Base-by-base conservation (phyloP, 2,329 filamentous ascomycete species). In the Neofusicoccum ribis region DNA sequence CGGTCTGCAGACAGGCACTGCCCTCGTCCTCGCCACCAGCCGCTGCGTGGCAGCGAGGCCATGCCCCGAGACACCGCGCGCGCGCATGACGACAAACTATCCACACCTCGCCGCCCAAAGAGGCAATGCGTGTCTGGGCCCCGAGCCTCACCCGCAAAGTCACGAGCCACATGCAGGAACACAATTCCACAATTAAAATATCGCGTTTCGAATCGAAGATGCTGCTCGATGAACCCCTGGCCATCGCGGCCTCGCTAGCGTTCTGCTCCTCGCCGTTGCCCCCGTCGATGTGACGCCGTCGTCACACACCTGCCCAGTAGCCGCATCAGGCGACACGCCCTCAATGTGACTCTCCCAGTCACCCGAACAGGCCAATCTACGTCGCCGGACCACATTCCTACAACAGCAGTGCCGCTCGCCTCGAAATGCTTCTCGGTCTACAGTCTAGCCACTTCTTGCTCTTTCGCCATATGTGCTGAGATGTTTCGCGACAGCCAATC, bases 401-500 rank as follows among this genome's bases (percentile, higher is more conserved):
- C 20, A 20, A 43, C 43, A 41, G 39, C 15, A n/a, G 1, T 20
- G 12, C 37, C 12, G 12, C 43, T 39, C 59, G 44, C 59, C 15
- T 23, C 27, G 43, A 15, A 23, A n/a, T 44, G 39, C 14, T 31
- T n/a, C 37, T 34, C 39, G 31, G 31, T 34, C 49, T 54, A 63
- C 27, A 63, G 61, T 23, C 49, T 63, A 11, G 61, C 61, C 50
- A 54, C 3, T 15, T 63, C 49, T 34, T 49, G 31, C 62, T 50
- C 62, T 23, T 66, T 61, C 43, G 39, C 67, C 67, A 77, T 56
- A 12, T 70, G 74, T 46, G 66, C 68, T 11, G 67, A 69, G 31
- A 78, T 67, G 0, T 72, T 73, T 47, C 71, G 68, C 34, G 74
- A 76, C 34, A 78, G 72, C 71, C 71, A 77, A 63, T 78, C 75